A percentile compares a stretch with the other conserved stretches of the same genome.
phyloP scores from a whole-genome alignment of 2,329 filamentous ascomycete genomes.

The Karstenula rhodostoma region DNA sequence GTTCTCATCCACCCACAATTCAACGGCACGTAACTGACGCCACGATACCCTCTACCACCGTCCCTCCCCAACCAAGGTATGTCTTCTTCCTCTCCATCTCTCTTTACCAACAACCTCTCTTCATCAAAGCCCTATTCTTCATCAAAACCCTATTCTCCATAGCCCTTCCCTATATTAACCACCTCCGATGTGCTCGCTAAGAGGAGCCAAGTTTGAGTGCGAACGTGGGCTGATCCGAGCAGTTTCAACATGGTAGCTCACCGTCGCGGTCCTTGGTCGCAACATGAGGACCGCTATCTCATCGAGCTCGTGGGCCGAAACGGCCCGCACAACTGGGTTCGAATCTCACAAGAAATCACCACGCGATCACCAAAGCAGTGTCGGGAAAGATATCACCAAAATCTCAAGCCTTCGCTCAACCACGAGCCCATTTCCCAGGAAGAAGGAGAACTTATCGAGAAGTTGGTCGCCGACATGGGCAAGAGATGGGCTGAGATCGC shows the following conservation, averaged over 20 bases:
- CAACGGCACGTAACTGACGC: slow-evolving; percentile 22
- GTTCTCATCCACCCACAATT: slow-evolving; percentile 27
- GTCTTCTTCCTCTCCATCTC: slow-evolving; percentile 7
- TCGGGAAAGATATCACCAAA: slow-evolving; percentile 92
- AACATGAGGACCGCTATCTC: slow-evolving; percentile 75
- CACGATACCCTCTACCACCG: slow-evolving; percentile 15
- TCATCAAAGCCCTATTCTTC: slow-evolving; percentile 1
- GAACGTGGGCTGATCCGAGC: not conserved
- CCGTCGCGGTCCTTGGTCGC: slow-evolving; percentile 84
- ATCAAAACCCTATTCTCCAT: not conserved
- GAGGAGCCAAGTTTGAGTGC: not conserved
- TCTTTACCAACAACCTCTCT: slow-evolving; percentile 1
- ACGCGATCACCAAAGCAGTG: slow-evolving; percentile 92
- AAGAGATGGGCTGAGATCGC: slow-evolving; percentile 96
- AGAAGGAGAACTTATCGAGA: slow-evolving; percentile 76
- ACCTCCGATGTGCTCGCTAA: not conserved
- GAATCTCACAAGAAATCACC: slow-evolving; percentile 77
- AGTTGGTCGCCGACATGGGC: slow-evolving; percentile 78
- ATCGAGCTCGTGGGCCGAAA: slow-evolving; percentile 74
- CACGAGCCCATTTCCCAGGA: slow-evolving; percentile 82
- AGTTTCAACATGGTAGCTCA: slow-evolving; percentile 59
- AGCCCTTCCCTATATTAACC: not conserved
- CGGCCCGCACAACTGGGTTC: slow-evolving; percentile 88
- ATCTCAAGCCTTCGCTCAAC: slow-evolving; percentile 83
- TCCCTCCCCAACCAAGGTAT: slow-evolving; percentile 10